Conservation (phyloP, 176 grass and related monocot genomes). For the Oryza glaberrima region DNA sequence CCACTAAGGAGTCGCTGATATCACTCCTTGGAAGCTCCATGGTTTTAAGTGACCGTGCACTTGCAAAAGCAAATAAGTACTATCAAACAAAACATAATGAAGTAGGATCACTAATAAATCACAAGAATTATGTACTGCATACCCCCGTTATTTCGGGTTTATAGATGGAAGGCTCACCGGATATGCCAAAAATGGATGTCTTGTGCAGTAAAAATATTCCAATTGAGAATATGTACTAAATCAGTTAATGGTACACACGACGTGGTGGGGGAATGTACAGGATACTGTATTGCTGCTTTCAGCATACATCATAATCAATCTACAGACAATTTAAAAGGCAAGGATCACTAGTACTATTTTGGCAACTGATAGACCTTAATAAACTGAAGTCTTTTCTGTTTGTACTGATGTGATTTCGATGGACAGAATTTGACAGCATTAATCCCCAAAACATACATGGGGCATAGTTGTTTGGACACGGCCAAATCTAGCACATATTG, state of each 20-base stretch:
- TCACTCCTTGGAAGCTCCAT: constrained; percentile 91
- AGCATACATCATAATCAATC: constrained; percentile 17
- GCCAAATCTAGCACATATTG: neutral
- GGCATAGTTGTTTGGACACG: neutral
- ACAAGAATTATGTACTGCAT: neutral
- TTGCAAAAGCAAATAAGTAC: constrained; percentile 34
- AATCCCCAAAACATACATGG: neutral
- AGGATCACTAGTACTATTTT: neutral
- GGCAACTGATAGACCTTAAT: neutral
- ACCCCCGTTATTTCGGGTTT: neutral
- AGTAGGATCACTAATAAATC: neutral
- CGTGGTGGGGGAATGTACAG: neutral
- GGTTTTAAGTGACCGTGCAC: constrained; percentile 64
- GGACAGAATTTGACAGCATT: neutral
- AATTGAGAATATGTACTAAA: neutral
- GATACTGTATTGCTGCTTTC: constrained; percentile 1
- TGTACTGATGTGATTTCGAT: neutral
- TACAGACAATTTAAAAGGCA: neutral
- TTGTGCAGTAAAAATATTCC: neutral
- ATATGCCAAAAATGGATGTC: neutral
- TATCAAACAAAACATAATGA: constrained; percentile 3
- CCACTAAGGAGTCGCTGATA: constrained; percentile 82
- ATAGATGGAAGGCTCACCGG: neutral
- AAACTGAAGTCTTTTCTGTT: neutral
- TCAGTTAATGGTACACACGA: neutral